Conservation (phyloP, 352 stramenopile genomes). For the Phytophthora cajani region DNA sequence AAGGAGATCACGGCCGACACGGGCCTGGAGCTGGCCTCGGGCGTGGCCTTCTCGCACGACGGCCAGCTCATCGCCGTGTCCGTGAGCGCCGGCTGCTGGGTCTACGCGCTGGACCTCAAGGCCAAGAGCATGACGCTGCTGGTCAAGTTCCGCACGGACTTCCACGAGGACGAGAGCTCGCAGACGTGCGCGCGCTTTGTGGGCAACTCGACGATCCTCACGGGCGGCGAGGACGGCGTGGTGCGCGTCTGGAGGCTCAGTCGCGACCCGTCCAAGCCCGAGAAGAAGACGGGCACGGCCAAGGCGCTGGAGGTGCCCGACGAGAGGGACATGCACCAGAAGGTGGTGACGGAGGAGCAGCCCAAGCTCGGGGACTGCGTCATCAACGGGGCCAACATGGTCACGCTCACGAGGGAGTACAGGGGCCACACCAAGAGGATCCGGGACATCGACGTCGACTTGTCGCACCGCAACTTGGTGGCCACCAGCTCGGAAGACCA, state of each 20-base stretch:
- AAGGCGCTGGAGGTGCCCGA: constrained; percentile 42
- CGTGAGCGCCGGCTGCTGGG: constrained; percentile 77
- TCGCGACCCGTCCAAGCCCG: constrained; percentile 50
- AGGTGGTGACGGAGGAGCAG: constrained; percentile 32
- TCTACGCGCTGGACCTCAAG: constrained; percentile 72
- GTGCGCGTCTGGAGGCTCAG: constrained; percentile 78
- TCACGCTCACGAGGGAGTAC: constrained; percentile 80
- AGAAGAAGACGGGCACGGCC: constrained; percentile 52
- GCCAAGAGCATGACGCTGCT: constrained; percentile 68
- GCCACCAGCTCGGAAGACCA: constrained; percentile 81
- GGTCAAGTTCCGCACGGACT: constrained; percentile 86
- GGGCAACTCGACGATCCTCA: constrained; percentile 79
- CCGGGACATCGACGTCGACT: constrained; percentile 81
- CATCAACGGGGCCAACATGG: constrained; percentile 52
- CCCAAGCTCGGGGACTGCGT: constrained; percentile 67
- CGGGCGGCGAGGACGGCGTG: constrained; percentile 82
- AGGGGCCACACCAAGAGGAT: constrained; percentile 81
- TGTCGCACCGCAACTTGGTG: constrained; percentile 81
- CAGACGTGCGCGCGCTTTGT: constrained; percentile 83
- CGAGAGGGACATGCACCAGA: constrained; percentile 30
- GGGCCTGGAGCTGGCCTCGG: constrained; percentile 73
- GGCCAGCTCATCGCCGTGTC: constrained; percentile 78
- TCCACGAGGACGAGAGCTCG: constrained; percentile 71
- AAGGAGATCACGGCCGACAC: constrained; percentile 79
- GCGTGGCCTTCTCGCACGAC: constrained; percentile 79